Evolutionary conservation across 2,329 filamentous ascomycete genomes (phyloP), one percentile per base, ranked within the genome.

Genomic region (Scleromitrula shiraiana): DNA sequence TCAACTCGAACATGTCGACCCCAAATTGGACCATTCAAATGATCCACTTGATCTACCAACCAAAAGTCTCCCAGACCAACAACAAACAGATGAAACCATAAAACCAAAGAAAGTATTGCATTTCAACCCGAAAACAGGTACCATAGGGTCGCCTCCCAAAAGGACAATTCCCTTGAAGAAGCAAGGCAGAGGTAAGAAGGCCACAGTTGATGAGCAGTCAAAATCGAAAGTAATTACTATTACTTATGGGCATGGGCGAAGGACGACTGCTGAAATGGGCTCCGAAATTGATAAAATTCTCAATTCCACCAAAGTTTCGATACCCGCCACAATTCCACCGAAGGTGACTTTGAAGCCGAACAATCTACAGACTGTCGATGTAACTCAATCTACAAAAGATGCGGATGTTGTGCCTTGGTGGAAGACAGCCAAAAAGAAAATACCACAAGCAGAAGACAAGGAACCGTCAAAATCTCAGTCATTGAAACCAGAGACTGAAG

Each of bases 201-300:
- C 23, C 26, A 68, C 65, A 53, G 62, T 66, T 35, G 60, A 62
- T 32, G 72, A 65, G 57, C 60, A 63, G 56, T 53, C 64, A 12
- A 68, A 68, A 32, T 62, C 66, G 4, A 64, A 64, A 19, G 50
- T 85, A 5, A 73, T 81, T 2, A 66, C 68, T 10, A 71, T 88
- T 26, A 71, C 67, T 51, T 91, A 91, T 59, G 77, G 76, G 2
- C 60, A 58, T 4, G 73, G 77, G 48, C 61, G 68, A 6, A 62
- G 61, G 23, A 68, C 66, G 32, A 72, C 73, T 32, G 59, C 64
- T 26, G 65, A 66, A 0, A 63, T 86, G 23, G 84, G 82, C 0
- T 62, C 71, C 7, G 74, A 72, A 54, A 84, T 95, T 48, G 67
- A 81, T 20, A 68, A 73, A 4, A 85, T 94, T 20, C 63, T 89